Conservation (phyloP, 225 moss, liverwort and hornwort genomes). For the Marchantia paleacea region DNA sequence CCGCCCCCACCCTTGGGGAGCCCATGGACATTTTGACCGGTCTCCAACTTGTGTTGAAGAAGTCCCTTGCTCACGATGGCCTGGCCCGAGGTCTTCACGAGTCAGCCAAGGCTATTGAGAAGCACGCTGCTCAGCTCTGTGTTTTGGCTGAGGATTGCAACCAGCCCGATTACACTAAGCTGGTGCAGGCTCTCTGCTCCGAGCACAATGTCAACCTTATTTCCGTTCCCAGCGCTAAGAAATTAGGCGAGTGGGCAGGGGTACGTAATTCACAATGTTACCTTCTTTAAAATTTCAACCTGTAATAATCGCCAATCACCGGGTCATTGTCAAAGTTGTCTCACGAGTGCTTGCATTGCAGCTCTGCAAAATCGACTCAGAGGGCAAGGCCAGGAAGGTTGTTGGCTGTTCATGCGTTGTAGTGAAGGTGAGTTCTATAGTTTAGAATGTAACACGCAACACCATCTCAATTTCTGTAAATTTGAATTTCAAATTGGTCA, state of each 20-base stretch:
- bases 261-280: constrained; percentile 15
- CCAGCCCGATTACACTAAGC: constrained; percentile 53
- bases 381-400: constrained; percentile 52
- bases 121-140: constrained; percentile 52
- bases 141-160: constrained; percentile 55
- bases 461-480: too few relatives aligned
- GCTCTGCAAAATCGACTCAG: constrained; percentile 57
- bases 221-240: constrained; percentile 52
- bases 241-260: constrained; percentile 55
- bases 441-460: too few relatives aligned
- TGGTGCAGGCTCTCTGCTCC: constrained; percentile 49
- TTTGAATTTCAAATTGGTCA: too few relatives aligned
- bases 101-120: constrained; percentile 55
- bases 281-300: not conserved
- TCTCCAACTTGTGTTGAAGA: constrained; percentile 52
- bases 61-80: constrained; percentile 54
- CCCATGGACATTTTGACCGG: constrained; percentile 59
- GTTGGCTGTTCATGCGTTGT: constrained; percentile 56
- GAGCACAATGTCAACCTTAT: constrained; percentile 54
- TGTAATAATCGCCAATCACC: too few relatives aligned
- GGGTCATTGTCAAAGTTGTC: too few relatives aligned
- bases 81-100: constrained; percentile 54
- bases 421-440: constrained; percentile 43
- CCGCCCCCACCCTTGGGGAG: constrained; percentile 48
- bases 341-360: not conserved